These are phyloP conservation scores for Pezicula rhizophila DNA, from an alignment of 2,329 filamentous ascomycete genomes.

Conservation along the genomic window DNA sequence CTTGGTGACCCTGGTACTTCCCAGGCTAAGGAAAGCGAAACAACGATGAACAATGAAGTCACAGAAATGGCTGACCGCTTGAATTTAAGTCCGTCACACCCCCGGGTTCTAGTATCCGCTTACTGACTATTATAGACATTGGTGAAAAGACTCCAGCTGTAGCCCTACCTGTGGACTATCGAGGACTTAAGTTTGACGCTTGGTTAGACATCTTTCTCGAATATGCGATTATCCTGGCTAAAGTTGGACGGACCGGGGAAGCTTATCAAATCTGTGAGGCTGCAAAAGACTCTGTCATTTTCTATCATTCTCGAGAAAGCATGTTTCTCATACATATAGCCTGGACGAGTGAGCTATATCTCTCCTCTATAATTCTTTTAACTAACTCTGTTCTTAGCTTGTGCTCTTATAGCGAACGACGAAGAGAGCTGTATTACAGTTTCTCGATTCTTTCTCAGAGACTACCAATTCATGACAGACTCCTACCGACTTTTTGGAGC, in stretches of 20 bases:
- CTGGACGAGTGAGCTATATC: conserved; percentile 57
- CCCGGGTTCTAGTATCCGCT: neutral
- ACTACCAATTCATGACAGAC: conserved; percentile 73
- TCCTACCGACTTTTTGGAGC: conserved; percentile 77
- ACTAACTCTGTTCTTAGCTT: conserved; percentile 46
- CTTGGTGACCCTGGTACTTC: conserved; percentile 33
- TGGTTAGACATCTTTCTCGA: conserved; percentile 92
- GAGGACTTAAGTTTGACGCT: conserved; percentile 71
- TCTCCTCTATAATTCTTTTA: neutral
- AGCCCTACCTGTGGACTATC: conserved; percentile 43
- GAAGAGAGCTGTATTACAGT: conserved; percentile 68
- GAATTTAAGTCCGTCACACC: conserved; percentile 17
- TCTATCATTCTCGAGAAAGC: conserved; percentile 62
- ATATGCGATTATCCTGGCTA: conserved; percentile 73
- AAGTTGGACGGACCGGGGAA: conserved; percentile 58
- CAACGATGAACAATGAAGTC: conserved; percentile 21
- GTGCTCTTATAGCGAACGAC: conserved; percentile 75
- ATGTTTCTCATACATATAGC: conserved; percentile 70
- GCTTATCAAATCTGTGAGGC: conserved; percentile 77
- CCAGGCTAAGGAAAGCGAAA: conserved; percentile 14
- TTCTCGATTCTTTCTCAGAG: conserved; percentile 78
- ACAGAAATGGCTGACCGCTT: conserved; percentile 23
- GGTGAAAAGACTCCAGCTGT: conserved; percentile 11
- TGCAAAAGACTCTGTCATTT: conserved; percentile 75
- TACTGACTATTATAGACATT: conserved; percentile 17